Conservation (phyloP, 192 early-diverging fungal genomes). For the Podila minutissima region DNA sequence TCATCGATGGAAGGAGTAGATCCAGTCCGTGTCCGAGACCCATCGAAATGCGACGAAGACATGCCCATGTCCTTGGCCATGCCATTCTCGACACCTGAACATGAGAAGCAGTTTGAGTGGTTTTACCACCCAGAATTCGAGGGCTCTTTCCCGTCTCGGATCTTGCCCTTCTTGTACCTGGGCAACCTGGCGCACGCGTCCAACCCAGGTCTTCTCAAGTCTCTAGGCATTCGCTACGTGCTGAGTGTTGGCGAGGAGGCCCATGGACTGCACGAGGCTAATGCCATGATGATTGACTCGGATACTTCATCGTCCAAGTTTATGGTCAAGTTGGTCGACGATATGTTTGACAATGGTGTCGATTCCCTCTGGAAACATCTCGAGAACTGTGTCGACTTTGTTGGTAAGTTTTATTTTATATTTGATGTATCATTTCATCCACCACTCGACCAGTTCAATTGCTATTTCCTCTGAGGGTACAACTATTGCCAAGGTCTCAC, state of each 20-base stretch:
- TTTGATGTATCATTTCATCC: not conserved
- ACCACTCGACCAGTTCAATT: not conserved
- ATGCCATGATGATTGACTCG: not conserved
- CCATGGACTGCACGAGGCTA: constrained; percentile 26
- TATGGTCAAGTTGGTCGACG: constrained; percentile 59
- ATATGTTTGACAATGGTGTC: constrained; percentile 70
- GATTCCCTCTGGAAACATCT: constrained; percentile 61
- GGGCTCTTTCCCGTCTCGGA: constrained; percentile 68
- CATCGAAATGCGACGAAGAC: not conserved
- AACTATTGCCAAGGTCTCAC: not conserved
- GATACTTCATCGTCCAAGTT: constrained; percentile 22
- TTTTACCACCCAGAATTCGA: constrained; percentile 65
- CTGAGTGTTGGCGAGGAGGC: constrained; percentile 69
- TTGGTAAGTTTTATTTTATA: constrained; percentile 53
- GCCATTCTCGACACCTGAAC: constrained; percentile 14
- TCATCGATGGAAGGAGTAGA: not conserved
- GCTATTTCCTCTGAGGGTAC: not conserved
- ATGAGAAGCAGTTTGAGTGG: constrained; percentile 51
- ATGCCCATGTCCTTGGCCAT: not conserved
- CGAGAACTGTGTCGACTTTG: constrained; percentile 58
- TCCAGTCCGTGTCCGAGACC: not conserved
- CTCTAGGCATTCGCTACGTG: constrained; percentile 63
- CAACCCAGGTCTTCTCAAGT: constrained; percentile 64
- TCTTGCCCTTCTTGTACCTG: constrained; percentile 66
- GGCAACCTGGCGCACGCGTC: constrained; percentile 72